These are phyloP conservation scores for Rhodomyrtus tomentosa DNA, from an alignment of 345 rosid species.

Conservation along the genomic window DNA sequence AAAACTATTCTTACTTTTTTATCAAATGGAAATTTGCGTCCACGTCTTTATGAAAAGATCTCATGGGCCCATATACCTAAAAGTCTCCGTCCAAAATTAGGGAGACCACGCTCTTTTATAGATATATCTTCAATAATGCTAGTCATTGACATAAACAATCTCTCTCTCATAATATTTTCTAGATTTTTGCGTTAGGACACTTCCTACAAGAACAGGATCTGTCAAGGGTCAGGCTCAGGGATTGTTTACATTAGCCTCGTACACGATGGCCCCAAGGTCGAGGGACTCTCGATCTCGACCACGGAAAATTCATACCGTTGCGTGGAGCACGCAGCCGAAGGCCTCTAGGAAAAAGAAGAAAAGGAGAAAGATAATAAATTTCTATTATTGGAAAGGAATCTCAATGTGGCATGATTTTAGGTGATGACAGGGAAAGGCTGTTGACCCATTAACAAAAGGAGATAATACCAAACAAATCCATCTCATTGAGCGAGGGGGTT, in stretches of 20 bases:
- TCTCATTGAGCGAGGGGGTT: slow-evolving; percentile 17
- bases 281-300: background rate
- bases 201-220: background rate
- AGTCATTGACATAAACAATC: background rate
- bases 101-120: background rate
- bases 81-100: background rate
- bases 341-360: background rate
- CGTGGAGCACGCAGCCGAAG: background rate
- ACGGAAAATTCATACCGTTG: background rate
- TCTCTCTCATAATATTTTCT: background rate
- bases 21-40: background rate
- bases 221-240: background rate
- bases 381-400: slow-evolving; percentile 62
- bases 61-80: background rate
- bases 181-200: background rate
- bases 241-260: background rate
- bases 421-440: slow-evolving; percentile 88
- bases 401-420: slow-evolving; percentile 77
- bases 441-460: slow-evolving; percentile 82
- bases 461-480: slow-evolving; percentile 82
- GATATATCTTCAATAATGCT: background rate
- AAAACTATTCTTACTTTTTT: background rate
- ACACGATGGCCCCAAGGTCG: background rate
- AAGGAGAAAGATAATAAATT: background rate
- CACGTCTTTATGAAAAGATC: background rate